phyloP scores from a whole-genome alignment of 345 rosid genomes.

The Hibiscus tridactylites region DNA sequence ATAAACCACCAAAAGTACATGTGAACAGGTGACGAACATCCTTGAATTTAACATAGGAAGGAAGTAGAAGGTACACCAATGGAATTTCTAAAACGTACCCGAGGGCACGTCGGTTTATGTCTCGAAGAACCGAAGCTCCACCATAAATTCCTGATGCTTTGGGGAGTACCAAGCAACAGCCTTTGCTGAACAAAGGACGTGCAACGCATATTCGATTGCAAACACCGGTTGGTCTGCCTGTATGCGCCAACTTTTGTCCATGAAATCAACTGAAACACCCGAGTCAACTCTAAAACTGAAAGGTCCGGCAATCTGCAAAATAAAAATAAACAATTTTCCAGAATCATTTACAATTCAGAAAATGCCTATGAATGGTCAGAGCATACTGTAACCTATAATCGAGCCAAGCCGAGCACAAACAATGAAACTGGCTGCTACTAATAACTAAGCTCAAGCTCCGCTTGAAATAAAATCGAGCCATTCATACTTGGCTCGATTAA shows the following conservation, averaged over 20 bases:
- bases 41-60: background rate
- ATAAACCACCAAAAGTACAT: background rate
- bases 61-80: background rate
- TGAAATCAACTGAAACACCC: constrained; percentile 46
- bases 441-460: too few relatives aligned
- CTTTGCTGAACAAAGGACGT: constrained; percentile 86
- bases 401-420: too few relatives aligned
- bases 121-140: constrained; percentile 82
- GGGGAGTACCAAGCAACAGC: constrained; percentile 93
- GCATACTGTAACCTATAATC: too few relatives aligned
- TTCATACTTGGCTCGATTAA: too few relatives aligned
- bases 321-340: background rate
- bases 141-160: constrained; percentile 67
- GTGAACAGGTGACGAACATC: background rate
- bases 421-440: too few relatives aligned
- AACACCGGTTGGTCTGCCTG: constrained; percentile 51
- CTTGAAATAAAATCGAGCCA: too few relatives aligned
- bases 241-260: constrained; percentile 35
- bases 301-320: constrained; percentile 78
- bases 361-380: background rate
- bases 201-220: constrained; percentile 76
- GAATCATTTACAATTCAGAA: background rate
- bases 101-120: constrained; percentile 17
- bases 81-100: background rate
- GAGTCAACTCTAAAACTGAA: constrained; percentile 83